phyloP scores from a whole-genome alignment of 257 asterid genomes.

The Catharanthus roseus region DNA sequence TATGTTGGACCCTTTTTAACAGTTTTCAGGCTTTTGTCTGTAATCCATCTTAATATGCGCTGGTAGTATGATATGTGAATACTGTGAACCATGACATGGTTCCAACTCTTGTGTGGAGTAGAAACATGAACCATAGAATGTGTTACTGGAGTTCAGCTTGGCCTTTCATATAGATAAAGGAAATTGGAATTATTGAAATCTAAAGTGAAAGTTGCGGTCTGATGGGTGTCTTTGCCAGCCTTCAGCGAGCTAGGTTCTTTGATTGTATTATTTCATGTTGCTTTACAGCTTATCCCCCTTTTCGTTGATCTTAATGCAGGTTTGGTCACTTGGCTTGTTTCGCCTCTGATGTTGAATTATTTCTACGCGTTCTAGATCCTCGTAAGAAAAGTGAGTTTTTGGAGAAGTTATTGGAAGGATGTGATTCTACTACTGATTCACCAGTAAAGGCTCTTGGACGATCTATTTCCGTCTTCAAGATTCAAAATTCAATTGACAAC shows the following conservation, averaged over 20 bases:
- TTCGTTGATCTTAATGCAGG: conserved; percentile 40
- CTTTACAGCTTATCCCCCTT: neutral
- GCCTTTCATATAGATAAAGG: neutral
- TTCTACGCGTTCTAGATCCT: conserved; percentile 59
- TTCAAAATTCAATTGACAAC: conserved; percentile 55
- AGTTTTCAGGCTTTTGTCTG: conserved; percentile 2
- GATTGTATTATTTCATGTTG: neutral
- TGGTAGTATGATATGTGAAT: neutral
- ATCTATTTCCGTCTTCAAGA: conserved; percentile 62
- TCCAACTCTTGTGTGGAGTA: neutral
- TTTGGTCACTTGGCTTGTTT: conserved; percentile 93
- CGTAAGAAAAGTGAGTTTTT: conserved; percentile 44
- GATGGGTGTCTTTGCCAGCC: neutral
- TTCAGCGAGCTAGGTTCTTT: neutral
- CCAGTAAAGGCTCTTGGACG: conserved; percentile 64
- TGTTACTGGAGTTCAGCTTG: neutral
- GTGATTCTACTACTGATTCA: conserved; percentile 28
- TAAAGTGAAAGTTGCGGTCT: neutral
- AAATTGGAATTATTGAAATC: neutral
- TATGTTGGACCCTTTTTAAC: neutral
- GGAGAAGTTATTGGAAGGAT: conserved; percentile 49
- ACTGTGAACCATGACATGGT: neutral
- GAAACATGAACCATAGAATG: neutral
- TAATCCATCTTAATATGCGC: neutral
- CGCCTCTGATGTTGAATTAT: conserved; percentile 64